Evolutionary conservation across 305 asterid genomes (phyloP).

Genomic region (Petunia hybrid): DNA sequence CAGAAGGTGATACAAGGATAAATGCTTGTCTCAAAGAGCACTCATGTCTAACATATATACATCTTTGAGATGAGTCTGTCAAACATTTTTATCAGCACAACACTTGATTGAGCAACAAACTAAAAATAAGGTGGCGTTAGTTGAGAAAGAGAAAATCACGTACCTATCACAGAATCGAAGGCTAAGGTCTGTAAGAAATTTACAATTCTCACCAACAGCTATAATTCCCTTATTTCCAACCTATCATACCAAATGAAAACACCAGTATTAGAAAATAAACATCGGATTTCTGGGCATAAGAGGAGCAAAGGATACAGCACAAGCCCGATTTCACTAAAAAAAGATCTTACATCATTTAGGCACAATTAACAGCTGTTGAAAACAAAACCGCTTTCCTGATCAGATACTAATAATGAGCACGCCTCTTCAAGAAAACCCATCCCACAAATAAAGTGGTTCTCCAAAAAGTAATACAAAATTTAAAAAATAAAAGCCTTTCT

Average conservation of each 20-base stretch:
- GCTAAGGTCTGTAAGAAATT: conserved; percentile 77
- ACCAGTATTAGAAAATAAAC: conserved; percentile 29
- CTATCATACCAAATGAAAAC: conserved; percentile 49
- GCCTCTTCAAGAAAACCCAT: background rate
- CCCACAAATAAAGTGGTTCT: background rate
- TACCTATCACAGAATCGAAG: conserved; percentile 91
- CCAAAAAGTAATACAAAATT: background rate
- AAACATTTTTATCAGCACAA: conserved; percentile 17
- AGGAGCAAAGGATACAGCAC: conserved; percentile 33
- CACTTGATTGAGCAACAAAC: conserved; percentile 24
- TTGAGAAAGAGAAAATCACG: conserved; percentile 33
- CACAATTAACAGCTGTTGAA: background rate
- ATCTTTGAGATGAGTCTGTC: background rate
- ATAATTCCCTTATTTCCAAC: conserved; percentile 80
- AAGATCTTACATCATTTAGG: background rate
- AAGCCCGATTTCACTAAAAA: conserved; percentile 20
- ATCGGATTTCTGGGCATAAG: conserved; percentile 16
- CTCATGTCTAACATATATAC: background rate
- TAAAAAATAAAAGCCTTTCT: background rate
- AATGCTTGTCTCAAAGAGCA: conserved; percentile 28
- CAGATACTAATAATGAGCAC: background rate
- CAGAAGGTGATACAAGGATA: background rate
- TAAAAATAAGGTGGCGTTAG: conserved; percentile 1
- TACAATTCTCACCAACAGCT: conserved; percentile 86
- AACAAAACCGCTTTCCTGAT: background rate